A percentile compares a stretch with the other conserved stretches of the same genome.
Evolutionary conservation across 2,329 filamentous ascomycete species (phyloP).

Genomic region (Nothophoma quercina): DNA sequence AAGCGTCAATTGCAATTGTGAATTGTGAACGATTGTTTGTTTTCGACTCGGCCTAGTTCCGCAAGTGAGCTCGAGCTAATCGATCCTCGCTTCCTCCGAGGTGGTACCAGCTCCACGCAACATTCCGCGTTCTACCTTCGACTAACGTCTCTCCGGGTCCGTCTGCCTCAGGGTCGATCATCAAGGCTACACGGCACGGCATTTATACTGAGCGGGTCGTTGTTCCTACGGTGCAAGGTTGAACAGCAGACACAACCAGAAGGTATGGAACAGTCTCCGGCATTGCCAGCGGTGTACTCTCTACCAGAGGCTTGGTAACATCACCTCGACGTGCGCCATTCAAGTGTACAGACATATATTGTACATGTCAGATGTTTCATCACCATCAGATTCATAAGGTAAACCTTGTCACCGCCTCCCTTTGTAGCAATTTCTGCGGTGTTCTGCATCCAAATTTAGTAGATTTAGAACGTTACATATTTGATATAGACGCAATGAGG

Average conservation of each 20-base stretch:
- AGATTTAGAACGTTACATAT: no score
- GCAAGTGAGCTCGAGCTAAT: conserved; percentile 21
- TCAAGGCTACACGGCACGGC: background rate
- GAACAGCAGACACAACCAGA: conserved; percentile 1
- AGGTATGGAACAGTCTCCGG: background rate
- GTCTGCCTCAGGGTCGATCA: conserved; percentile 7
- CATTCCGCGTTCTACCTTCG: conserved; percentile 8
- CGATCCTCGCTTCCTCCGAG: conserved; percentile 3
- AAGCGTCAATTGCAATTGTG: conserved; percentile 1
- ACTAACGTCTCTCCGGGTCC: conserved; percentile 4
- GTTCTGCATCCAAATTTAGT: background rate
- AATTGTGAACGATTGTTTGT: conserved; percentile 18
- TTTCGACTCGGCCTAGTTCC: conserved; percentile 43
- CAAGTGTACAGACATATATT: background rate
- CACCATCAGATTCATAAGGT: background rate
- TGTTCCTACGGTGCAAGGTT: conserved; percentile 8
- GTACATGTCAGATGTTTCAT: background rate
- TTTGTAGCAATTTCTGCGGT: no score
- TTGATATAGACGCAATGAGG: no score
- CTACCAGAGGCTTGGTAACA: background rate
- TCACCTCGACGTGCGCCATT: background rate
- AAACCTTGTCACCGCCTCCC: background rate
- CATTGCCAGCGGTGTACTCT: conserved; percentile 3
- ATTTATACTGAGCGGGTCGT: background rate
- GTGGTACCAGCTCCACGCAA: conserved; percentile 10